Base-by-base conservation (phyloP, 495 filamentous ascomycete species). In the Hypoxylon lienhwacheense region DNA sequence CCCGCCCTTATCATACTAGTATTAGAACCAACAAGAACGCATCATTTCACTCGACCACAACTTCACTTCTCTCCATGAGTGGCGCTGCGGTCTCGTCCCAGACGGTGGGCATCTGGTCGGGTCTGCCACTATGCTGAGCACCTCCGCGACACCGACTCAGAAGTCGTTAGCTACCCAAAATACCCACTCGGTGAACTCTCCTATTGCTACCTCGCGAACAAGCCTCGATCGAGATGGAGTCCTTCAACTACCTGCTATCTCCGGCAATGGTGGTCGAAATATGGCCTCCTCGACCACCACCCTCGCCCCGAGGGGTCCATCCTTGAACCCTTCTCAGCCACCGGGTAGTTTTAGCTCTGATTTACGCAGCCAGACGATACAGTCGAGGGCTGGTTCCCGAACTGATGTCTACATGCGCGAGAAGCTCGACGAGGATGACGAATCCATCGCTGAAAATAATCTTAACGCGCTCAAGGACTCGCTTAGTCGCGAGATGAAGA, bases 311-410 rank as follows among this genome's bases (percentile, higher is more conserved):
- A 78, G 87, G 26, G 86, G 80, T 35, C 69, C 75, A 4, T 87
- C 86, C 10, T 66, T 89, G 54, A 84, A 82, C 50, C 82, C 85
- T 17, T 84, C 84, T 8, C 77, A 83, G 29, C 85, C 83, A 19
- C 91, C 92, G 1, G 95, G 93, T 6, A 95, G 90, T 75, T 97
- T 97, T 76, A 95, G 87, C 65, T 84, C 91, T 7, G 90, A 95
- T 36, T 74, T 97, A 47, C 89, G 88, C 66, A 90, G 85, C 65
- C 82, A 88, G 71, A 77, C 77, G 36, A 76, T 80, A 22, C 79
- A 84, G 29, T 85, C 86, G 37, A 82, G 79, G 55, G 81, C 80
- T 11, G 89, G 83, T 6, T 86, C 88, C 11, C 82, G 88, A 40
- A 70, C 80, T 33, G 89, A 91, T 48, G 66, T 81, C 47, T 80